Evolutionary conservation across 1,284 basidiomycete species (phyloP).

Genomic region (Stereum hirsutum): DNA sequence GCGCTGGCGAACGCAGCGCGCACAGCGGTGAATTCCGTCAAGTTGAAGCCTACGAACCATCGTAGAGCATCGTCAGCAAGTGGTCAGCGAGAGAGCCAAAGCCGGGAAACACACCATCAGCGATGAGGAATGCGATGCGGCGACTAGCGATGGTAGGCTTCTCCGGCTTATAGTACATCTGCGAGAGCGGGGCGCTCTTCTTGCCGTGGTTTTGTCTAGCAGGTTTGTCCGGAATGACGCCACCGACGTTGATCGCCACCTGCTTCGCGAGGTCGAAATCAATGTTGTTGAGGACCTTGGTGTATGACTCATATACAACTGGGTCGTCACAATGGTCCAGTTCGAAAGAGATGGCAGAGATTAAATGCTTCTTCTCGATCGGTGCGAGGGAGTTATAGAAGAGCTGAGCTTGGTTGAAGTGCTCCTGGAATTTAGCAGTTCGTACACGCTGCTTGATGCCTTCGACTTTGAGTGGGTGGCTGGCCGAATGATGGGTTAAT

Average conservation of each 20-base stretch:
- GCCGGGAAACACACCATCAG: too few relatives aligned
- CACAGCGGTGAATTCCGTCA: constrained; percentile 45
- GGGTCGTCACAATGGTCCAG: constrained; percentile 72
- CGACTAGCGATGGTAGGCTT: constrained; percentile 58
- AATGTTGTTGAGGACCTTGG: constrained; percentile 58
- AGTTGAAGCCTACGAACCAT: too few relatives aligned
- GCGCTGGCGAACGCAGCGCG: constrained; percentile 32
- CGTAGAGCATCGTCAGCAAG: too few relatives aligned
- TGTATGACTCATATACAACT: constrained; percentile 57
- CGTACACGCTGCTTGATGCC: constrained; percentile 66
- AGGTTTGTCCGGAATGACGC: constrained; percentile 39
- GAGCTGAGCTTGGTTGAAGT: constrained; percentile 62
- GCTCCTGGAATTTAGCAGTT: constrained; percentile 66
- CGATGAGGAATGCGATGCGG: constrained; percentile 65
- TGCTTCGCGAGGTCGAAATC: constrained; percentile 59
- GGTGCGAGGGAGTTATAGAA: constrained; percentile 71
- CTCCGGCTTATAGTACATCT: constrained; percentile 47
- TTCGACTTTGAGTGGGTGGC: constrained; percentile 37
- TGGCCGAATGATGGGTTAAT: constrained; percentile 13
- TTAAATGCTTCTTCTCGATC: constrained; percentile 61
- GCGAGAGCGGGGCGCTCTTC: constrained; percentile 46
- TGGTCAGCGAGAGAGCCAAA: too few relatives aligned
- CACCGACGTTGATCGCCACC: constrained; percentile 59
- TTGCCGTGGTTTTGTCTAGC: constrained; percentile 46
- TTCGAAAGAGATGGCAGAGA: constrained; percentile 67